Evolutionary conservation across 2,329 filamentous ascomycete genomes (phyloP).

Genomic region (Elsinoe necatrix): DNA sequence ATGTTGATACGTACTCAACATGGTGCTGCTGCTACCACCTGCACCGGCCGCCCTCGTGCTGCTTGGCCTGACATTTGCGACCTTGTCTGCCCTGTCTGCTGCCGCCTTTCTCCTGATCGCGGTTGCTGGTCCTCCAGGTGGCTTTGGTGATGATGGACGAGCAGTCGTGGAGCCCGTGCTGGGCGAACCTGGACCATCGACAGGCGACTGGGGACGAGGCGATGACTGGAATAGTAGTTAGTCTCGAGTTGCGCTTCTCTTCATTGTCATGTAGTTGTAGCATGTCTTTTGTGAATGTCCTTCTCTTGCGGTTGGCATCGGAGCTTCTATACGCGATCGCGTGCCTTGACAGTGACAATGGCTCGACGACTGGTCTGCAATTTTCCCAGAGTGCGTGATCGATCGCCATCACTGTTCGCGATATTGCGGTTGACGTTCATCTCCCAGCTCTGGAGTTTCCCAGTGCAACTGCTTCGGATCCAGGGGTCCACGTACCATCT

Average conservation of each 20-base stretch:
- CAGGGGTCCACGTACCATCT: conserved; percentile 10
- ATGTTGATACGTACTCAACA: conserved; percentile 67
- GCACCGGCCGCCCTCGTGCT: conserved; percentile 91
- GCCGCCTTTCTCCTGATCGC: conserved; percentile 92
- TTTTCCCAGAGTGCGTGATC: too few species aligned
- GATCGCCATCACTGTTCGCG: not conserved
- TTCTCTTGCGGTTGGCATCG: not conserved
- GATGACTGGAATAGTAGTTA: conserved; percentile 25
- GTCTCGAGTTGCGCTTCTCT: not conserved
- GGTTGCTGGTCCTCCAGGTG: conserved; percentile 88
- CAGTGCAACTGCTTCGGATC: not conserved
- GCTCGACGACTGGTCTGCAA: not conserved
- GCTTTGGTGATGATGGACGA: conserved; percentile 76
- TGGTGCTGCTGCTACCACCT: conserved; percentile 92
- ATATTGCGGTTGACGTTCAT: not conserved
- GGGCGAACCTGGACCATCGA: conserved; percentile 40
- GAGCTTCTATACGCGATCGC: not conserved
- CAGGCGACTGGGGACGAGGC: conserved; percentile 29
- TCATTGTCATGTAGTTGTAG: not conserved
- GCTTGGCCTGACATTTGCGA: conserved; percentile 84
- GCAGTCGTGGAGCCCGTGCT: conserved; percentile 61
- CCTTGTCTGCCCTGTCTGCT: conserved; percentile 94
- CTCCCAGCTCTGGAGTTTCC: not conserved
- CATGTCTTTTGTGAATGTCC: not conserved
- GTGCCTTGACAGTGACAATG: not conserved